A percentile compares a stretch with the other conserved stretches of the same genome.
Conservation (phyloP, 2,329 filamentous ascomycete genomes). For the Paramyrothecium roridum region DNA sequence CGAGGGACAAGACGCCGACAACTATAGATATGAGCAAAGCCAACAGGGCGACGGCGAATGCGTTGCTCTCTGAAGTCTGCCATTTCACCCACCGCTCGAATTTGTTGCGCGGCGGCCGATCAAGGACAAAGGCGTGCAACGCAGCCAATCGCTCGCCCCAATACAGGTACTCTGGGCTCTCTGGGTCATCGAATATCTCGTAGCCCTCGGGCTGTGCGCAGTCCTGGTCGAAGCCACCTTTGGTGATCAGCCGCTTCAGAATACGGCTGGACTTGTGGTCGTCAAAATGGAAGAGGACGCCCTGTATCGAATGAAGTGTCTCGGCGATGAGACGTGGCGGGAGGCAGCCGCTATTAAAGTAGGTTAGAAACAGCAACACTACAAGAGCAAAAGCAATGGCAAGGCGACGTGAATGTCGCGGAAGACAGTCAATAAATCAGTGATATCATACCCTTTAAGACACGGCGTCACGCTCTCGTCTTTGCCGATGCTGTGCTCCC, state of each 20-base stretch:
- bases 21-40: slow-evolving; percentile 8
- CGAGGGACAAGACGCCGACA: slow-evolving; percentile 4
- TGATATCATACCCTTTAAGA: neutral
- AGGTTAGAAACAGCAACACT: neutral
- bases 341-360: neutral
- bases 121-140: slow-evolving; percentile 3
- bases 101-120: slow-evolving; percentile 4
- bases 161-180: slow-evolving; percentile 3
- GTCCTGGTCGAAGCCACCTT: neutral
- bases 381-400: neutral
- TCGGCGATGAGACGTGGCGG: neutral
- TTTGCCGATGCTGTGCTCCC: no score
- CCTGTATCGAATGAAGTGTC: neutral
- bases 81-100: slow-evolving; percentile 9
- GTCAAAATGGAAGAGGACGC: neutral
- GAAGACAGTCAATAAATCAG: neutral
- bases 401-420: neutral
- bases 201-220: neutral
- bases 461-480: no score
- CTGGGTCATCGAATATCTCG: neutral
- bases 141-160: slow-evolving; percentile 6
- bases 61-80: slow-evolving; percentile 9
- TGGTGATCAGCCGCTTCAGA: neutral
- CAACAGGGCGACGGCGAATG: slow-evolving; percentile 7
- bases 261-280: neutral